Conservation (phyloP, 305 asterid genomes). For the Fraxinus latifolia region DNA sequence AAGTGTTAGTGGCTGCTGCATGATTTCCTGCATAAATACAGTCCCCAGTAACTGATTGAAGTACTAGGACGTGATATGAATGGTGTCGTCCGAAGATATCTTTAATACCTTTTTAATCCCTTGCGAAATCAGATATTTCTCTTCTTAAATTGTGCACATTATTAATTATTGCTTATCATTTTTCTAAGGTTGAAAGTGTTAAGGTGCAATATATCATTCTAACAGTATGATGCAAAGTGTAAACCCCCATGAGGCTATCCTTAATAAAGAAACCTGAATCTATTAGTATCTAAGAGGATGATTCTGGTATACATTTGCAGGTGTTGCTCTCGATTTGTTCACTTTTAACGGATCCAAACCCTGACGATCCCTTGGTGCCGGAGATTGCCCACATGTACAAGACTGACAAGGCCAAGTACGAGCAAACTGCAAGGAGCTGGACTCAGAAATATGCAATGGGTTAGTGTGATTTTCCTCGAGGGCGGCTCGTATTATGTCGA, state of each 20-base stretch:
- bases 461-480: neutral
- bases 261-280: neutral
- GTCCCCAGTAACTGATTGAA: neutral
- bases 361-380: slow-evolving; percentile 61
- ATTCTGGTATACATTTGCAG: slow-evolving; percentile 26
- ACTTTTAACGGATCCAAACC: slow-evolving; percentile 61
- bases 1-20: neutral
- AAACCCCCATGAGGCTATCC: neutral
- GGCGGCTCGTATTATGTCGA: neutral
- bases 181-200: neutral
- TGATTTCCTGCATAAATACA: neutral
- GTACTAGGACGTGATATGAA: neutral
- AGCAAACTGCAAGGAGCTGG: slow-evolving; percentile 69
- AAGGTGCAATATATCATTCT: neutral
- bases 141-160: neutral
- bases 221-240: neutral
- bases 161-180: neutral
- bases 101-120: neutral
- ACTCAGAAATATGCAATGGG: slow-evolving; percentile 54
- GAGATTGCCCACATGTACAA: slow-evolving; percentile 73
- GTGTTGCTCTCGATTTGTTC: slow-evolving; percentile 35
- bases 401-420: slow-evolving; percentile 58
- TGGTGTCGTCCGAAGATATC: neutral
- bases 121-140: neutral
- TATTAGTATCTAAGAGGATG: neutral